Base-by-base conservation (phyloP, 441 rosid species). In the Euphorbia schlechtendalii region DNA sequence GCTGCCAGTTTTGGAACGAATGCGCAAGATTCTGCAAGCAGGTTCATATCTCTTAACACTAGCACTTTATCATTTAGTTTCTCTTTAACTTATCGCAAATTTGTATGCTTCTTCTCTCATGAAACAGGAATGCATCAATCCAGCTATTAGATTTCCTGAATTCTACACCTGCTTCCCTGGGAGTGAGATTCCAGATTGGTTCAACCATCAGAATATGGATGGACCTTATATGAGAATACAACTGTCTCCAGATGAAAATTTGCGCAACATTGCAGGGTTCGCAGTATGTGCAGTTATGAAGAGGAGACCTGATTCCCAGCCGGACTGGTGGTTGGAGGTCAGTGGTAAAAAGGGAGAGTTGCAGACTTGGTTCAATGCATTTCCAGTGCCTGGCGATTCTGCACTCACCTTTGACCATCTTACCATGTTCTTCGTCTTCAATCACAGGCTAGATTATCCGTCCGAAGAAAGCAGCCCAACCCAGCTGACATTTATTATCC, bases 381-480 rank as follows among this genome's bases (percentile, higher is more conserved):
- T 46, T 46, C 52, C 52, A 46, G 52, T 46, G 18, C 52, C 52
- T 14, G 17, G 18, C 6, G 52, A 46, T 46, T 46, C 52, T 9
- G 53, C 53, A 48, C 53, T 48, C 6, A 17, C 5, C 5, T 48
- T 18, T 18, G 53, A 48, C 15, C 53, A 48, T 17, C 53, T 48
- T 48, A 17, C 21, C 53, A 17, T 48, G 21, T 48, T 48, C 53
- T 48, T 17, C 53, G 53, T 48, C 53, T 48, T 48, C 53, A 48
- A 48, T 17, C 53, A 48, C 53, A 48, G 53, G 53, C 53, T 48
- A 48, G 53, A 48, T 48, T 17, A 48, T 48, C 53, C 53, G n/a
- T 48, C 53, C 8, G 5, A 46, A 55, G 36, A 24, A 55, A 22
- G 28, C 32, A 55, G 28, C 8, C n/a, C 32, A 55, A 22, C 25